Evolutionary conservation across 306 rosid genomes (phyloP).

Genomic region (Trifolium pratense): DNA sequence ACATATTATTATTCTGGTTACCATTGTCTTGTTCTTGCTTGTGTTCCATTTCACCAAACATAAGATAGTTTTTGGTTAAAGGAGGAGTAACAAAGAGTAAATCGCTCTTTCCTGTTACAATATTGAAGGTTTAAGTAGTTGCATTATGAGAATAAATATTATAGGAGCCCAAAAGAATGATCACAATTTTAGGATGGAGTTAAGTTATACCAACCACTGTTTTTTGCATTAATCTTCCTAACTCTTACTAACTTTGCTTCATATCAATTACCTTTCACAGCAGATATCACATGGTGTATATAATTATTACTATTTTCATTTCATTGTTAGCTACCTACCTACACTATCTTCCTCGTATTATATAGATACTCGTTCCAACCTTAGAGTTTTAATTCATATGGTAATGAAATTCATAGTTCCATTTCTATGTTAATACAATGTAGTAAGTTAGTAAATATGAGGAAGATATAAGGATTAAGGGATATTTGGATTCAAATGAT

Average conservation of each 20-base stretch:
- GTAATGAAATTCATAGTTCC: background rate
- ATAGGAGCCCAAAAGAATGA: slow-evolving; percentile 64
- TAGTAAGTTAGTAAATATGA: too few relatives aligned
- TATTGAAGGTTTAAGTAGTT: slow-evolving; percentile 56
- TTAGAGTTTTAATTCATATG: background rate
- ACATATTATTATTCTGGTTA: slow-evolving; percentile 47
- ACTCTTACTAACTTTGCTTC: slow-evolving; percentile 55
- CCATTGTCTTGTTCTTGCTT: slow-evolving; percentile 63
- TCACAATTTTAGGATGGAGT: slow-evolving; percentile 59
- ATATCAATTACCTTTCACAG: slow-evolving; percentile 69
- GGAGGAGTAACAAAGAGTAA: slow-evolving; percentile 28
- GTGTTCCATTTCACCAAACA: slow-evolving; percentile 51
- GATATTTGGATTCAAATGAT: too few relatives aligned
- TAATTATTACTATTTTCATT: slow-evolving; percentile 40
- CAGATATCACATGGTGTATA: slow-evolving; percentile 44
- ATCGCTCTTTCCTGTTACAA: slow-evolving; percentile 34
- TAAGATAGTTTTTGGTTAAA: slow-evolving; percentile 26
- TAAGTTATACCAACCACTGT: slow-evolving; percentile 66
- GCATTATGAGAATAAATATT: slow-evolving; percentile 48
- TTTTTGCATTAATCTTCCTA: slow-evolving; percentile 51
- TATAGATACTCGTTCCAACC: slow-evolving; percentile 4
- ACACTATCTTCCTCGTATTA: slow-evolving; percentile 28
- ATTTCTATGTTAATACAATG: background rate
- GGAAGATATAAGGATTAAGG: too few relatives aligned
- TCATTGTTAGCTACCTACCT: slow-evolving; percentile 41